Conservation (phyloP, 441 rosid species). For the Adansonia rubrostipa region DNA sequence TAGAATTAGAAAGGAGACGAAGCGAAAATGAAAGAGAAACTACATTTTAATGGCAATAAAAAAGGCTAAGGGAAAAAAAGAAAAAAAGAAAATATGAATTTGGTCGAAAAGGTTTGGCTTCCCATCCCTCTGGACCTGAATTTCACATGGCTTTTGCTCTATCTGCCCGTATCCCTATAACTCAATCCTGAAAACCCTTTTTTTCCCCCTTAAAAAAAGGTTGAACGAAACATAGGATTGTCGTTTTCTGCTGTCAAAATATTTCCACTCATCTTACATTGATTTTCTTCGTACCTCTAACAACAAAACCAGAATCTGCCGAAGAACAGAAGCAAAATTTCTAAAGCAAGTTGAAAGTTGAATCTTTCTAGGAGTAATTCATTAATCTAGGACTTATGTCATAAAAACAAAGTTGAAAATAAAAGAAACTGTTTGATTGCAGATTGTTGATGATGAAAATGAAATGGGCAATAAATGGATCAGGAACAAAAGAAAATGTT, state of each 20-base stretch:
- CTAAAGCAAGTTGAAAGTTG: conserved; percentile 38
- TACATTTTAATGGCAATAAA: conserved; percentile 30
- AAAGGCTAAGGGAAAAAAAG: background rate
- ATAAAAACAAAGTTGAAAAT: background rate
- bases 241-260: background rate
- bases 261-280: background rate
- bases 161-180: conserved; percentile 30
- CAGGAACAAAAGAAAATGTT: background rate
- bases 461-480: background rate
- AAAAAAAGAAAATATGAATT: conserved; percentile 23
- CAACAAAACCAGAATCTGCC: conserved; percentile 2
- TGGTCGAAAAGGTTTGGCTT: conserved; percentile 23
- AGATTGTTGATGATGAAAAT: background rate
- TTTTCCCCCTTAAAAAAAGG: background rate
- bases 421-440: background rate
- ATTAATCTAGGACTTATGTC: background rate
- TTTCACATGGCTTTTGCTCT: conserved; percentile 39
- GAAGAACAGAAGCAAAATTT: background rate
- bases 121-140: conserved; percentile 42
- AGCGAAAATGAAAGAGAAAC: conserved; percentile 29
- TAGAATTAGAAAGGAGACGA: conserved; percentile 9
- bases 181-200: conserved; percentile 22
- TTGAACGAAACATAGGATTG: background rate
- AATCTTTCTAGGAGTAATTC: background rate
- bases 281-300: background rate